Base-by-base conservation (phyloP, 208 protist genomes). In the Trypanosoma melophagium region DNA sequence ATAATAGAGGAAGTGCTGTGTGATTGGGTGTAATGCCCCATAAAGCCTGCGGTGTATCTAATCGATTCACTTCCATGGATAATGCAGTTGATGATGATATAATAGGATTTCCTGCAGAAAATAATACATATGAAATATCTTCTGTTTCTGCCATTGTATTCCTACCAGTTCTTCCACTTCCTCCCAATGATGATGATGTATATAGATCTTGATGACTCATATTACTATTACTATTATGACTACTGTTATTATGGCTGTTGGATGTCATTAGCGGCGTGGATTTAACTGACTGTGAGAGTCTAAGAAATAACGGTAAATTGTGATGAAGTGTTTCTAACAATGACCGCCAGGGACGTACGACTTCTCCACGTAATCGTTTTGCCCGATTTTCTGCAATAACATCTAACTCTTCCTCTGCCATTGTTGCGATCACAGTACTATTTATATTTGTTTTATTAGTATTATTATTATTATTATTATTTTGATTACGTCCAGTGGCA, bases 1-100 rank as follows among this genome's bases (percentile, higher is more conserved):
- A 95, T 17, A 91, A 75, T 22, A 95, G 69, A 2, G 85, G 84
- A 25, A 84, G 70, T 42, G 53, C 22, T n/a, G 79, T 75, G 44
- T 72, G 74, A 52, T 70, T 74, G 8, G 70, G 62, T 58, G 49
- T 9, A 44, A 25, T 19, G 12, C 13, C 31, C 70, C 61, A 69
- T 0, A 62, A 25, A 1, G 5, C 28, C 28, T 35, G 28, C 28
- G 28, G 28, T 35, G 5, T 5, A 35, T 35, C 3, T 35, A 35
- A 35, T 35, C 28, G 28, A 35, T 5, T 35, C 28, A 28, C 52
- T 4, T 7, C 52, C 1, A 17, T 24, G 10, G 50, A 17, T 58
- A 17, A 24, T 38, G 53, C 53, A n/a, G 7, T 17, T 38, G 25
- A 7, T 9, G 53, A 4, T 35, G 52, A 3, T n/a, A 42, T 14